Percentiles rank a stretch among this genome's conserved stretches.
Conservation (phyloP, 208 protist species). For the Wallacemonas sp. region DNA sequence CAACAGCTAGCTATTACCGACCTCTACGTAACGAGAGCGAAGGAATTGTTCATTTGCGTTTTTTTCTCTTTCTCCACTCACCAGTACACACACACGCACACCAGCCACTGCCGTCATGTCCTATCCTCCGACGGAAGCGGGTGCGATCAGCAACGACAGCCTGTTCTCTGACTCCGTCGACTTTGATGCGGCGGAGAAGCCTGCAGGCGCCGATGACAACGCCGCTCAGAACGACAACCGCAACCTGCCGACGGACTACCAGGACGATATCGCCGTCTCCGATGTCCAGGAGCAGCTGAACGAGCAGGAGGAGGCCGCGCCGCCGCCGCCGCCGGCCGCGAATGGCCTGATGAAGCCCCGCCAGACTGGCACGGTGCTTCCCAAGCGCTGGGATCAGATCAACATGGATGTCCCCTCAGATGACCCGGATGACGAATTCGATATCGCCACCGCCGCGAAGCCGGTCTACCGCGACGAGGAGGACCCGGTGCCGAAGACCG, state of each 20-base stretch:
- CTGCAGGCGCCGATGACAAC: constrained; percentile 10
- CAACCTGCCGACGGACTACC: constrained; percentile 1
- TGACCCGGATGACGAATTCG: constrained; percentile 81
- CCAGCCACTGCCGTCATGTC: constrained; percentile 25
- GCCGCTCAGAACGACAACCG: neutral
- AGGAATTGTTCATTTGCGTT: neutral
- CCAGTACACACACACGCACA: constrained; percentile 1
- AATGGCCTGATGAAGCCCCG: constrained; percentile 62
- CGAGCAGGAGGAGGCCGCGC: constrained; percentile 9
- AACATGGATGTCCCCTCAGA: constrained; percentile 33
- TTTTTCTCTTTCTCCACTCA: neutral
- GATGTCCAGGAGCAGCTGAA: constrained; percentile 10
- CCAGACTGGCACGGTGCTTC: constrained; percentile 24
- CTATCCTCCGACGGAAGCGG: constrained; percentile 56
- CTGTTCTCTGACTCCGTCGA: constrained; percentile 66
- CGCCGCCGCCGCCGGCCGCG: constrained; percentile 17
- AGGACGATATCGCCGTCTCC: constrained; percentile 10
- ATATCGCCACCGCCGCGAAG: constrained; percentile 45
- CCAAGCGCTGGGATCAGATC: constrained; percentile 44
- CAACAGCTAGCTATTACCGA: neutral
- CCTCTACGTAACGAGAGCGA: constrained; percentile 10
- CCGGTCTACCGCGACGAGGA: constrained; percentile 44
- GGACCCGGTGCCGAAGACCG: constrained; percentile 14
- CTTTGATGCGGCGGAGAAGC: constrained; percentile 68
- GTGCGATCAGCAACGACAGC: constrained; percentile 62